These are phyloP conservation scores for Monosporascus sp. DNA, from an alignment of 2,329 filamentous ascomycete genomes.

Conservation along the genomic window DNA sequence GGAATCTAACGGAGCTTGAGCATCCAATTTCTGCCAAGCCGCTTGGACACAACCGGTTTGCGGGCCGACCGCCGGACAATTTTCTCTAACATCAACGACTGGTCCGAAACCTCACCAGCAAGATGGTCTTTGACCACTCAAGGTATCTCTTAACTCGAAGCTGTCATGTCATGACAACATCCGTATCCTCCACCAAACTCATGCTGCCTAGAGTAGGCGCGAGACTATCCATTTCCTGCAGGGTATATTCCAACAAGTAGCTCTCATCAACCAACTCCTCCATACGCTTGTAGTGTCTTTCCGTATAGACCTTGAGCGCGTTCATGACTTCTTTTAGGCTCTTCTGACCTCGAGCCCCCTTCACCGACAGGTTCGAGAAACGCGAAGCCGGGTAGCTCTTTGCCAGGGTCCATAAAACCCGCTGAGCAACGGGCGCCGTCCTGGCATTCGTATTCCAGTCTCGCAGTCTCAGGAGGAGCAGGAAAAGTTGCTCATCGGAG, in stretches of 20 bases:
- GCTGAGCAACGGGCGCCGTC: constrained; percentile 79
- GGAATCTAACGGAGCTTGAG: neutral
- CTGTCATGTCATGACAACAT: constrained; percentile 35
- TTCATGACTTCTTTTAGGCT: constrained; percentile 80
- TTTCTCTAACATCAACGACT: neutral
- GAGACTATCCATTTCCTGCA: constrained; percentile 84
- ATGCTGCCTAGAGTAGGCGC: constrained; percentile 38
- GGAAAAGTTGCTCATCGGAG: constrained; percentile 79
- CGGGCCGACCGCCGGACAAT: neutral
- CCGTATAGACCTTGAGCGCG: constrained; percentile 84
- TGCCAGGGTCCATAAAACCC: constrained; percentile 74
- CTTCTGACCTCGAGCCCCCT: constrained; percentile 52
- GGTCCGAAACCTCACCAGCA: neutral
- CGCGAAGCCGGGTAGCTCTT: constrained; percentile 74
- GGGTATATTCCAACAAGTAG: constrained; percentile 87
- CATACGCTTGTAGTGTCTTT: constrained; percentile 83
- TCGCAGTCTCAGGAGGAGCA: constrained; percentile 72
- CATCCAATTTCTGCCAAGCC: neutral
- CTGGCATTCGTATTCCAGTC: constrained; percentile 98
- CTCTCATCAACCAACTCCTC: constrained; percentile 92
- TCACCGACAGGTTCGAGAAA: constrained; percentile 65
- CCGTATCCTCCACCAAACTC: constrained; percentile 32
- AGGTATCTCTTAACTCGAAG: neutral
- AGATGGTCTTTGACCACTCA: neutral
- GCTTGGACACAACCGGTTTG: neutral